A percentile compares a stretch with the other conserved stretches of the same genome.
Evolutionary conservation across 1,139 yeast genomes (phyloP).

Genomic region (Blastobotrys illinoisensis): DNA sequence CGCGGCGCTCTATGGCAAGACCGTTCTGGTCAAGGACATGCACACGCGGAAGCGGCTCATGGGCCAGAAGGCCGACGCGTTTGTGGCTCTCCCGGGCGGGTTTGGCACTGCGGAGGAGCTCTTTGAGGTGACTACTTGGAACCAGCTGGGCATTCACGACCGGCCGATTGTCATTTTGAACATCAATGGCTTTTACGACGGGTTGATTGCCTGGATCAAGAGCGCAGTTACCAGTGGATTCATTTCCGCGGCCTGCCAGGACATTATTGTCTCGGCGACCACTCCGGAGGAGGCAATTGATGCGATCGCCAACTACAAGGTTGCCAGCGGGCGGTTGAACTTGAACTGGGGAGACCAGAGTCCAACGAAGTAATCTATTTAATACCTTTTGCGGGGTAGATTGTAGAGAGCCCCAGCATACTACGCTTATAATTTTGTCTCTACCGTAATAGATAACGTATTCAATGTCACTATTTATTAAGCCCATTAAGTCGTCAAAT

Average conservation of each 20-base stretch:
- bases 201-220: slow-evolving; percentile 46
- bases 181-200: slow-evolving; percentile 75
- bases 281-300: slow-evolving; percentile 48
- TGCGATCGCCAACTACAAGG: slow-evolving; percentile 52
- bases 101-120: slow-evolving; percentile 87
- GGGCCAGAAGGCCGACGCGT: slow-evolving; percentile 85
- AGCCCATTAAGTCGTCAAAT: too few relatives aligned
- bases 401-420: too few relatives aligned
- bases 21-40: slow-evolving; percentile 83
- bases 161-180: slow-evolving; percentile 77
- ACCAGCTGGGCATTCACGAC: slow-evolving; percentile 77
- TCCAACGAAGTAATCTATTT: slow-evolving; percentile 5
- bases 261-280: slow-evolving; percentile 62
- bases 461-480: too few relatives aligned
- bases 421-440: too few relatives aligned
- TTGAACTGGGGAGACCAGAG: slow-evolving; percentile 53
- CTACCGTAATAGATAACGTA: too few relatives aligned
- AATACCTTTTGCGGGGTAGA: background rate
- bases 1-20: slow-evolving; percentile 66
- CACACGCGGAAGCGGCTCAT: slow-evolving; percentile 82
- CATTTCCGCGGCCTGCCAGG: slow-evolving; percentile 60
- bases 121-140: slow-evolving; percentile 88
- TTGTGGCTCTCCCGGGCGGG: slow-evolving; percentile 89
- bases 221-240: slow-evolving; percentile 51
- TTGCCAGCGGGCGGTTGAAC: slow-evolving; percentile 73